Conservation (phyloP, 106 monocot species). For the Dioscorea zingiberensis region DNA sequence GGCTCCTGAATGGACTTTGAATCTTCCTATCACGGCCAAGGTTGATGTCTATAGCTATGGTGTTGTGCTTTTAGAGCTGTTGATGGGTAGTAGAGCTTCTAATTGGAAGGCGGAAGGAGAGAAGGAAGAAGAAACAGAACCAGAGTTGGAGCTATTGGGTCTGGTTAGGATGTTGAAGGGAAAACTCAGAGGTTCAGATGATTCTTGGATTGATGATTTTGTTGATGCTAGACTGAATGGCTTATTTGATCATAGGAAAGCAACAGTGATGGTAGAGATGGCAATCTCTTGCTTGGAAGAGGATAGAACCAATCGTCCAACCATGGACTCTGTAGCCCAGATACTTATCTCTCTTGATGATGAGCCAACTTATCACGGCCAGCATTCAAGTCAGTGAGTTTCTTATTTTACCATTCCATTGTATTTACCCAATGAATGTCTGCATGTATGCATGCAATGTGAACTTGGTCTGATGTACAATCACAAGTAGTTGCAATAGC, state of each 20-base stretch:
- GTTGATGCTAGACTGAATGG: background rate
- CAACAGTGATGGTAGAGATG: background rate
- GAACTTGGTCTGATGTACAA: too few relatives aligned
- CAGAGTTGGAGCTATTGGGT: background rate
- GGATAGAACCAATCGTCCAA: slow-evolving; percentile 1
- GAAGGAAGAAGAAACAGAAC: background rate
- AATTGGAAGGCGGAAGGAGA: background rate
- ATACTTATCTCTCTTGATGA: background rate
- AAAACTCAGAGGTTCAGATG: background rate
- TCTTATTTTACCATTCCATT: too few relatives aligned
- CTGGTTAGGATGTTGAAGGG: background rate
- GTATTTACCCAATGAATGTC: too few relatives aligned
- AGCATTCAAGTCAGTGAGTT: too few relatives aligned
- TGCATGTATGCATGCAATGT: too few relatives aligned
- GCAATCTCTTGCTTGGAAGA: slow-evolving; percentile 8
- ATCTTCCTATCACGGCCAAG: slow-evolving; percentile 12
- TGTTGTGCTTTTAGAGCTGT: slow-evolving; percentile 4
- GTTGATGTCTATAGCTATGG: slow-evolving; percentile 20
- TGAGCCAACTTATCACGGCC: background rate
- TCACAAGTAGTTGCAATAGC: too few relatives aligned
- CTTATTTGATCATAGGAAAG: background rate
- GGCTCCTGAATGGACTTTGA: slow-evolving; percentile 15
- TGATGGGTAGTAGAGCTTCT: slow-evolving; percentile 8
- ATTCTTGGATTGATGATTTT: background rate
- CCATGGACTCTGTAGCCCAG: background rate